Evolutionary conservation across 345 rosid species (phyloP), one percentile per base, ranked within the genome.

Genomic region (Salix viminalis): DNA sequence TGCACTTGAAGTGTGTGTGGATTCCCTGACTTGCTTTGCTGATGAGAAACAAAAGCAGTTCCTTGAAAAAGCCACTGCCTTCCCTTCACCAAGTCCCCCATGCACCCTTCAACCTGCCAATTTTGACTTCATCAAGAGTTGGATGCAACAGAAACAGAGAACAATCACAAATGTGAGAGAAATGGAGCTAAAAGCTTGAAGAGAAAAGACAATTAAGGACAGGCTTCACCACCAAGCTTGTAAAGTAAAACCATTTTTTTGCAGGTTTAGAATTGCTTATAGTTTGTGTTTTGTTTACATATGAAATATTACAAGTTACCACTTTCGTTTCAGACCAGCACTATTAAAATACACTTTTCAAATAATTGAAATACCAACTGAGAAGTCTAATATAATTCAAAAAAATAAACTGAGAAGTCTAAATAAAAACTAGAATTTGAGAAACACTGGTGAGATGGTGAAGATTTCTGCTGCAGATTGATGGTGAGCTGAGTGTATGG

Each of bases 11-110:
- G 92, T 85, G 58, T 95, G 97, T 48, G 70, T 48, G 60, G 97
- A 89, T 65, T 93, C 97, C 28, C 37, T 93, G 64, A 89, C 90
- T 46, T 95, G 99, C 81, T 93, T 91, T 37, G 97, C 97, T 16
- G 91, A 91, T 16, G 75, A 74, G 23, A 90, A 85, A 72, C 87
- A 93, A 74, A 84, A 77, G 82, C 76, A 79, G 32, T 84, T 85
- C 71, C 88, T 95, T 0, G 83, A 89, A 83, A 86, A 72, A 79
- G 83, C 97, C 18, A 77, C 81, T 32, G 74, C 81, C 15, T 66
- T 34, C 44, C 71, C 84, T 68, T 84, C 91, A 6, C 65, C 85
- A 65, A 36, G 42, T 18, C 86, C 89, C 9, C 94, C 88, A 7
- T 95, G 99, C 84, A 80, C 69, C 61, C 88, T 90, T 64, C 84